Conservation (phyloP, 768 basidiomycete genomes). For the Asterophora parasitica region DNA sequence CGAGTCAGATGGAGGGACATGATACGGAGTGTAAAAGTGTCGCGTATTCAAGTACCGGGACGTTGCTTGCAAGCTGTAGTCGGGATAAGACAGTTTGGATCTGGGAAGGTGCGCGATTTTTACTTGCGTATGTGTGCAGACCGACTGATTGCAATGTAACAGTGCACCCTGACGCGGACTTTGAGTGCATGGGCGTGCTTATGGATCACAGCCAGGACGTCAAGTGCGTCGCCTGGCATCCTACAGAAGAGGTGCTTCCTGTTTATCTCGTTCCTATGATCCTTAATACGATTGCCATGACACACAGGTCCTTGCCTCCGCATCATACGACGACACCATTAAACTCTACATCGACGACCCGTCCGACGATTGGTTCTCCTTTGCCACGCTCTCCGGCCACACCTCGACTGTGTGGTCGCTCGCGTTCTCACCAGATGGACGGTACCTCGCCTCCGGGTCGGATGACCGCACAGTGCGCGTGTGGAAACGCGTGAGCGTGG, state of each 20-base stretch:
- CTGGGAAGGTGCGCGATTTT: conserved; percentile 74
- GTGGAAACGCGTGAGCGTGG: conserved; percentile 66
- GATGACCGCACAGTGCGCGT: conserved; percentile 82
- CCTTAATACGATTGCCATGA: conserved; percentile 7
- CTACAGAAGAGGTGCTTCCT: conserved; percentile 81
- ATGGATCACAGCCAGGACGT: conserved; percentile 99
- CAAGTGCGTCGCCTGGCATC: conserved; percentile 94
- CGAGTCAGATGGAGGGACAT: conserved; percentile 85
- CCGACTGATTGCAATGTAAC: conserved; percentile 5
- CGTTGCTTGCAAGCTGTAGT: conserved; percentile 87
- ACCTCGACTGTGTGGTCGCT: conserved; percentile 89
- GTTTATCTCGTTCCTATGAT: no score
- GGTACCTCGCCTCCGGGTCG: conserved; percentile 81
- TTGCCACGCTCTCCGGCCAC: conserved; percentile 78
- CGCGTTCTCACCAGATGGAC: conserved; percentile 72
- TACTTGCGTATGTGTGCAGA: conserved; percentile 1
- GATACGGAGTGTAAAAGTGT: conserved; percentile 96
- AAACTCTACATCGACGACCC: conserved; percentile 93
- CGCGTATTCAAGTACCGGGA: conserved; percentile 73
- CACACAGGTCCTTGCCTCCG: conserved; percentile 86
- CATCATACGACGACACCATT: conserved; percentile 95
- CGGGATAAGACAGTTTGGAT: conserved; percentile 99
- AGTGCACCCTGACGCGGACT: conserved; percentile 91
- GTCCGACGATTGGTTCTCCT: conserved; percentile 90
- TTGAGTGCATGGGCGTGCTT: conserved; percentile 90